phyloP scores from a whole-genome alignment of 2,329 filamentous ascomycete species.

The Corynespora cassiicola region DNA sequence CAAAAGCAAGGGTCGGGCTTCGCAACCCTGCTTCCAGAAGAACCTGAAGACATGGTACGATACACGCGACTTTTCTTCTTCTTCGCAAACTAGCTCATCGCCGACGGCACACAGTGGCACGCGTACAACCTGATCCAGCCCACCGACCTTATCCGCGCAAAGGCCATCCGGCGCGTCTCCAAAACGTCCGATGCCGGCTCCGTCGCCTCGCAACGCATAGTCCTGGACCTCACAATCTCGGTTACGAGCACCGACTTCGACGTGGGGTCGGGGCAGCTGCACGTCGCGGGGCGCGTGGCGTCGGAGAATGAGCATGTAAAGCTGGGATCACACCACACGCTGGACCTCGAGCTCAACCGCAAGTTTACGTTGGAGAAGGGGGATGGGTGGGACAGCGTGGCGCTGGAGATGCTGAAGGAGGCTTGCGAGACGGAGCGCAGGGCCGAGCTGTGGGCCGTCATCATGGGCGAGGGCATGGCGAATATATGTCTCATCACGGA shows the following conservation, averaged over 20 bases:
- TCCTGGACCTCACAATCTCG: slow-evolving; percentile 68
- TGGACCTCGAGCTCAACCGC: slow-evolving; percentile 85
- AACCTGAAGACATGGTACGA: slow-evolving; percentile 75
- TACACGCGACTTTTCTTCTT: slow-evolving; percentile 4
- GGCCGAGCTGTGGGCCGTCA: slow-evolving; percentile 85
- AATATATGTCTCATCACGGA: slow-evolving; percentile 85
- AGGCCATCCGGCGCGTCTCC: slow-evolving; percentile 71
- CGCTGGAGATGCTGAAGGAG: slow-evolving; percentile 77
- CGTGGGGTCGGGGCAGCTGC: slow-evolving; percentile 69
- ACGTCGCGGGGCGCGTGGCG: slow-evolving; percentile 70
- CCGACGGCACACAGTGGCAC: slow-evolving; percentile 72
- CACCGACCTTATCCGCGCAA: slow-evolving; percentile 68
- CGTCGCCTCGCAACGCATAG: slow-evolving; percentile 68
- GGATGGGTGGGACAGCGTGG: slow-evolving; percentile 86
- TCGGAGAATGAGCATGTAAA: slow-evolving; percentile 73
- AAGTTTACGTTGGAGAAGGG: slow-evolving; percentile 89
- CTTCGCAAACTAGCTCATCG: slow-evolving; percentile 6
- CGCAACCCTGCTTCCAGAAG: slow-evolving; percentile 72
- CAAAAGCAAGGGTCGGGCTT: slow-evolving; percentile 67
- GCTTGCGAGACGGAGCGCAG: slow-evolving; percentile 79
- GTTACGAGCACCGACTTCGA: slow-evolving; percentile 75
- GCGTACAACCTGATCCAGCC: slow-evolving; percentile 75
- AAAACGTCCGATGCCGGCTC: slow-evolving; percentile 66
- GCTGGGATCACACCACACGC: slow-evolving; percentile 71
- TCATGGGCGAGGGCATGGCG: slow-evolving; percentile 88